Base-by-base conservation (phyloP, 176 grass and related monocot species). In the Otatea glauca region DNA sequence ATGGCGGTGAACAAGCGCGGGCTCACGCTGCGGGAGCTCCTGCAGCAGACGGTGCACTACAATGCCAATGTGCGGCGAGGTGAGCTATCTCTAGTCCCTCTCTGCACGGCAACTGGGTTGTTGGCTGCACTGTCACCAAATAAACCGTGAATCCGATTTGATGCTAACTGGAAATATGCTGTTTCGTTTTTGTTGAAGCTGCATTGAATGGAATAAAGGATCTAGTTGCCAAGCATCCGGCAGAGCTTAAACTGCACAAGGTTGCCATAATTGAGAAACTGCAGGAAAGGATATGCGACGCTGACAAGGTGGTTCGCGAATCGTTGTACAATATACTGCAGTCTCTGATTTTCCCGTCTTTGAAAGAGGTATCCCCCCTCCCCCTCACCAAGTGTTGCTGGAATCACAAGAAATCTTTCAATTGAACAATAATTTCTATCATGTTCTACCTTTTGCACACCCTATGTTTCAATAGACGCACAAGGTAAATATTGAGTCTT, bases 1-100 rank as follows among this genome's bases (percentile, higher is more conserved):
- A 88, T 95, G 86, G 93, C 88, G 1, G 91, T 98, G 78, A 94
- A 89, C 90, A 92, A 92, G 65, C 92, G 90, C 7, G 96, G 93
- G 16, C 86, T 95, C 34, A 94, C 96, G 9, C 86, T 96, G 25
- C 82, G 84, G 84, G 95, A 92, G 82, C 90, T 92, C 65, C 72
- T 92, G 77, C 90, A 92, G 82, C 90, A 92, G 74, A 88, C 82
- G 24, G 82, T 35, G 3, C 90, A 92, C 68, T 88, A 92, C 86
- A 92, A 92, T 45, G 72, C 86, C 14, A 92, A 92, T 24, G 86
- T 88, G 82, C 82, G 90, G 27, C 77, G 86, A 71, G 90, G 90
- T 91, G 54, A 77, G 83, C n/a, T 47, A 56, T 37, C 72, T 29
- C 29, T 29, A 29, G 29, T 29, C 1, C 29, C 29, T 29, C 29